A percentile compares a stretch with the other conserved stretches of the same genome.
Evolutionary conservation across 2,329 filamentous ascomycete genomes (phyloP).

Genomic region (Uncinocarpus reesii): DNA sequence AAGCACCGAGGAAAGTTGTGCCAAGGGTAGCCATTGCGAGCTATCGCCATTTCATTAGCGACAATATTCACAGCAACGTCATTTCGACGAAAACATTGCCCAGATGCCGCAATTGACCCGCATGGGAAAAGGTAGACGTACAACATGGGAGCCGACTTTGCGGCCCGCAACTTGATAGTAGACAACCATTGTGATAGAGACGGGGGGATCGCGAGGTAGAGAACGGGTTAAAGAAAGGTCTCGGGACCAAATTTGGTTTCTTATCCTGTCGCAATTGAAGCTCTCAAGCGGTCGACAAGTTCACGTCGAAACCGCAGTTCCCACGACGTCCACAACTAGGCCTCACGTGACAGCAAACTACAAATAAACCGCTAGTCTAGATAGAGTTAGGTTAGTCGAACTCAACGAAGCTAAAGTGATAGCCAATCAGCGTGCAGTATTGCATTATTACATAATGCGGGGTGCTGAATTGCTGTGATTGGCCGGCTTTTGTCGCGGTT

Average conservation of each 20-base stretch:
- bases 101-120: not conserved
- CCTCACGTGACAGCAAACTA: constrained; percentile 8
- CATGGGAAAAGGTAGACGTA: constrained; percentile 28
- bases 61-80: not conserved
- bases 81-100: not conserved
- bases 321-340: constrained; percentile 2
- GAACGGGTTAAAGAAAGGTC: not conserved
- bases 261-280: constrained; percentile 1
- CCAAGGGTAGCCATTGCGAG: constrained; percentile 51
- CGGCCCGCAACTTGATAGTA: constrained; percentile 44
- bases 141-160: constrained; percentile 44
- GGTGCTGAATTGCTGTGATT: not conserved
- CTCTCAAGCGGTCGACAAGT: not conserved
- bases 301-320: constrained; percentile 1
- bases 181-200: constrained; percentile 39
- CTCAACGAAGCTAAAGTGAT: no score
- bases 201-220: not conserved
- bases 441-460: not conserved
- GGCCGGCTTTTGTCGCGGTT: constrained; percentile 4
- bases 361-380: constrained; percentile 1
- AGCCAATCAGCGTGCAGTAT: no score
- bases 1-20: constrained; percentile 40
- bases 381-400: not conserved
- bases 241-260: not conserved
- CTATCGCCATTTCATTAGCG: constrained; percentile 28